Conservation (phyloP, 2,329 filamentous ascomycete species). For the Lachnellula cervina region DNA sequence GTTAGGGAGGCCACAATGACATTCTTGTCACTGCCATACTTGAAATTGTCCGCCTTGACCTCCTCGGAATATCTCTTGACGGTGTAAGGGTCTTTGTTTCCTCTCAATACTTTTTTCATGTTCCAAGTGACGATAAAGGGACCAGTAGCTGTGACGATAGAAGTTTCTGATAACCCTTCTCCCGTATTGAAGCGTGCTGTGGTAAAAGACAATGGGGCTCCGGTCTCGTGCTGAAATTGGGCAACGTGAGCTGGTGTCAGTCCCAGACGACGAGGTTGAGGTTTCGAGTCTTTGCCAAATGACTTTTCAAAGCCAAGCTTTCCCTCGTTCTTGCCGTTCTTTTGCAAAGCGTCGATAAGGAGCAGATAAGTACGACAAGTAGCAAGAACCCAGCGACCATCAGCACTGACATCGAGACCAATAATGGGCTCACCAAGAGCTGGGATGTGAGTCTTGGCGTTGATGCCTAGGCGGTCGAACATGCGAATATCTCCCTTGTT, state of each 20-base stretch:
- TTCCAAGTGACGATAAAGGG: slow-evolving; percentile 98
- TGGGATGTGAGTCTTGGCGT: slow-evolving; percentile 94
- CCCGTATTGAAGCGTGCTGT: slow-evolving; percentile 92
- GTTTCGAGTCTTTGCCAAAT: slow-evolving; percentile 89
- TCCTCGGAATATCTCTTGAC: slow-evolving; percentile 96
- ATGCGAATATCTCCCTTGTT: slow-evolving; percentile 97
- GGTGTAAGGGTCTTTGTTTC: slow-evolving; percentile 81
- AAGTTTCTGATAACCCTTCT: slow-evolving; percentile 74
- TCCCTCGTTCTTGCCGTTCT: slow-evolving; percentile 90
- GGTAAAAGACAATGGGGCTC: slow-evolving; percentile 79
- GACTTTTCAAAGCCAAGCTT: slow-evolving; percentile 96
- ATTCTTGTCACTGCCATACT: slow-evolving; percentile 94
- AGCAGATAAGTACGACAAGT: slow-evolving; percentile 93
- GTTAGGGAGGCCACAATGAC: slow-evolving; percentile 96
- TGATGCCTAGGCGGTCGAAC: slow-evolving; percentile 93
- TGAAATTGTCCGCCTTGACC: slow-evolving; percentile 98
- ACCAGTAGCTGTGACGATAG: slow-evolving; percentile 93
- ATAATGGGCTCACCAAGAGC: slow-evolving; percentile 93
- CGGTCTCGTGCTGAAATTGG: slow-evolving; percentile 95
- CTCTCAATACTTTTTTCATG: slow-evolving; percentile 79
- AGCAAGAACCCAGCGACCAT: slow-evolving; percentile 91
- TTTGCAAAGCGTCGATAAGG: slow-evolving; percentile 86
- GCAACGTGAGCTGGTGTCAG: slow-evolving; percentile 89
- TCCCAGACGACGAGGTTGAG: slow-evolving; percentile 83
- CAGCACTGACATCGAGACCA: slow-evolving; percentile 89